Evolutionary conservation across 2,329 filamentous ascomycete species (phyloP), one percentile per base, ranked within the genome.

Genomic region (Tolypocladium nubicola): DNA sequence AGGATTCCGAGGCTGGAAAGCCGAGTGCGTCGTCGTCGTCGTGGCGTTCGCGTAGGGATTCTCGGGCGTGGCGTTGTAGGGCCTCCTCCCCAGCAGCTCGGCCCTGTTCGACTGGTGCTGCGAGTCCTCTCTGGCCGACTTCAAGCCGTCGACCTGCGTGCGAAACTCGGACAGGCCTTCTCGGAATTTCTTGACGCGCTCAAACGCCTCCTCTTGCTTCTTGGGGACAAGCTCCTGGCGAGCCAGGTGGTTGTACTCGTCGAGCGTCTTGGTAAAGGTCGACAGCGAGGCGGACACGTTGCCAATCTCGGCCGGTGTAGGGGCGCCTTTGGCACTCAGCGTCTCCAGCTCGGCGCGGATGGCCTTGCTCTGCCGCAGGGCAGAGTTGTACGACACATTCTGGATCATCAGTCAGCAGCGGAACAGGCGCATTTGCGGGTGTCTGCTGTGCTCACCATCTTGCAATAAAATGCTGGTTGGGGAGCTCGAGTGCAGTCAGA

Each of bases 201-300:
- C 90, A 62, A 84, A 79, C 1, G 93, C 94, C 68, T 97, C 96
- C 59, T 94, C 87, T 65, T 96, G 89, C 74, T 97, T 99, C 59
- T 89, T 87, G 5, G 88, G 82, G 57, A 96, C 92, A 38, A 96
- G 84, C 72, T 99, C 94, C 66, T 93, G 89, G 63, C 89, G 89
- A 1, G 92, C 88, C 37, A 96, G 84, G 57, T 82, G 81, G 66
- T 88, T 84, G 77, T 99, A 99, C 69, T 97, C 92, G 75, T 97
- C 92, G 62, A 99, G 81, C 1, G 90, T 96, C 60, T 94, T 90
- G 52, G 88, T 84, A 71, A 99, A 91, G 59, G 91, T 74, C 49
- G 88, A 85, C 37, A 95, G 76, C 16, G 89, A 89, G 23, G 85
- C 87, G n/a, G 87, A 87, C 62, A 90, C 83, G 72, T 90, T 88